Percentiles rank a stretch among this genome's conserved stretches.
phyloP scores from a whole-genome alignment of 2,329 filamentous ascomycete genomes.

The Westerdykella sp. region DNA sequence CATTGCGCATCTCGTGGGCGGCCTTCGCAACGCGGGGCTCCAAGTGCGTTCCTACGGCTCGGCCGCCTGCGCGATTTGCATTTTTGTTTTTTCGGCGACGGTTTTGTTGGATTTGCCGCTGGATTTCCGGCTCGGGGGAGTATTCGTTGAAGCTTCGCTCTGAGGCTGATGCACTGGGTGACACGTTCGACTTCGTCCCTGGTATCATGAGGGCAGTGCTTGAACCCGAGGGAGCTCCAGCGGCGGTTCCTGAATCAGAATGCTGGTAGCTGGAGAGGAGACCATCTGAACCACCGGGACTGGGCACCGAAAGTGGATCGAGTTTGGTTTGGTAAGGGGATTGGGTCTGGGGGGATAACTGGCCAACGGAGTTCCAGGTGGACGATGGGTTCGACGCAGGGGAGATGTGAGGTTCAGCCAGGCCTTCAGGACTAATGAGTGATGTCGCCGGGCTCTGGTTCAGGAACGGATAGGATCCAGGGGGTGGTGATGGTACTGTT shows the following conservation, averaged over 20 bases:
- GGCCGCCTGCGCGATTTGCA: conserved; percentile 30
- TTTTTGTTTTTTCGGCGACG: conserved; percentile 17
- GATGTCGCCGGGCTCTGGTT: conserved; percentile 22
- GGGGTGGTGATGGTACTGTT: conserved; percentile 18
- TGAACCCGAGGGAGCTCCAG: conserved; percentile 12
- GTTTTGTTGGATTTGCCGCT: not conserved
- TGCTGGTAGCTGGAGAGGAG: conserved; percentile 21
- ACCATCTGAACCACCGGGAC: conserved; percentile 27
- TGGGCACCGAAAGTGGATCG: conserved; percentile 24
- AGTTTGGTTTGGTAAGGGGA: conserved; percentile 17
- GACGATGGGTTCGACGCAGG: conserved; percentile 20
- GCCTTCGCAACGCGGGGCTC: conserved; percentile 35
- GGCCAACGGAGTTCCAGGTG: conserved; percentile 5
- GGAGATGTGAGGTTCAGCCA: conserved; percentile 10
- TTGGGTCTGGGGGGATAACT: conserved; percentile 5
- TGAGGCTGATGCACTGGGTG: conserved; percentile 7
- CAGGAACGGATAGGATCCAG: conserved; percentile 19
- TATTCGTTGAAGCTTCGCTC: conserved; percentile 15
- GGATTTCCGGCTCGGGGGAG: conserved; percentile 23
- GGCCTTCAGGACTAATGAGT: conserved; percentile 22
- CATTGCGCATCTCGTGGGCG: conserved; percentile 42
- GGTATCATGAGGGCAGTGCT: conserved; percentile 2
- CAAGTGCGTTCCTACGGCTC: conserved; percentile 35
- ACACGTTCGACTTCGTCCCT: conserved; percentile 3
- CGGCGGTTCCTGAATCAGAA: conserved; percentile 19